phyloP scores from a whole-genome alignment of 1,284 basidiomycete genomes.

The Cronartium quercuum region DNA sequence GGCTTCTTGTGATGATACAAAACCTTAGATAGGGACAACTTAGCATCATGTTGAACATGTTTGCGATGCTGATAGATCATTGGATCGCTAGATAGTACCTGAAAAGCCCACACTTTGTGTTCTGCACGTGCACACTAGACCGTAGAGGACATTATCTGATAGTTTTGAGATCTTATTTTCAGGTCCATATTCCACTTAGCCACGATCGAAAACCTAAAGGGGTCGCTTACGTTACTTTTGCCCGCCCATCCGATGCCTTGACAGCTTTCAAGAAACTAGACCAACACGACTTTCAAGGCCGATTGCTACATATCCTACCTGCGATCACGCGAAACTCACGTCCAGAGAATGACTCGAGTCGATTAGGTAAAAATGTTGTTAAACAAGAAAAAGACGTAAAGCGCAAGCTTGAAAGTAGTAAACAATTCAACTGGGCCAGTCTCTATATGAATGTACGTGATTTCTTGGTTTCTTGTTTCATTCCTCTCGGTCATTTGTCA shows the following conservation, averaged over 20 bases:
- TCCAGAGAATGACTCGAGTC: slow-evolving; percentile 48
- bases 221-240: slow-evolving; percentile 72
- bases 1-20: slow-evolving; percentile 41
- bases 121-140: slow-evolving; percentile 7
- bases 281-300: slow-evolving; percentile 81
- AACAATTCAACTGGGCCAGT: slow-evolving; percentile 92
- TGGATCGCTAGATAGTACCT: slow-evolving; percentile 47
- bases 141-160: neutral
- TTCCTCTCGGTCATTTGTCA: neutral
- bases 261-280: slow-evolving; percentile 73
- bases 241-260: slow-evolving; percentile 61
- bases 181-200: slow-evolving; percentile 81
- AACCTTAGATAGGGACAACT: slow-evolving; percentile 50
- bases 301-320: slow-evolving; percentile 80
- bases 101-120: slow-evolving; percentile 10
- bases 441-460: slow-evolving; percentile 90
- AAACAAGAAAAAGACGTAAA: slow-evolving; percentile 61
- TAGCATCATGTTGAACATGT: slow-evolving; percentile 34
- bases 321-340: slow-evolving; percentile 63
- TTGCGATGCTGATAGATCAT: slow-evolving; percentile 55
- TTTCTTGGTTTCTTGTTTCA: neutral
- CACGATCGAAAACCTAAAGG: slow-evolving; percentile 67
- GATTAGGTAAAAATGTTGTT: neutral
- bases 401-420: slow-evolving; percentile 65
- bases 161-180: slow-evolving; percentile 33